Evolutionary conservation across 2,329 filamentous ascomycete genomes (phyloP), one percentile per base, ranked within the genome.

Genomic region (Diplodia seriata): DNA sequence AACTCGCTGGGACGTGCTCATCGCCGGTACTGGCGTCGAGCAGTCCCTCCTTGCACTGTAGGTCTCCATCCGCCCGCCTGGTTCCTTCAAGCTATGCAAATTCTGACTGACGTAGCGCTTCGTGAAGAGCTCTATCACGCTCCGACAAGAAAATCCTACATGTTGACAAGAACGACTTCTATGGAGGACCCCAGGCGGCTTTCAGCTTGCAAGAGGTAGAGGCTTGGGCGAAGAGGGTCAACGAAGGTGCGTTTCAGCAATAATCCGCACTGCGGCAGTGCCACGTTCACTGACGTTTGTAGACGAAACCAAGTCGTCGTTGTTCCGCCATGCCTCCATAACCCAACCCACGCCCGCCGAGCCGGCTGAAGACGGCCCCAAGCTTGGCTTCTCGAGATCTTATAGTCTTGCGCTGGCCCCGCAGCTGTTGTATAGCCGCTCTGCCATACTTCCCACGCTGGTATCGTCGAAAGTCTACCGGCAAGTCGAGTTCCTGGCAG

Each of bases 81-180:
- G 49, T 66, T 38, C 54, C 67, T 68, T 59, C 71, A 70, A 38
- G 59, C 73, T 72, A 71, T 73, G 75, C 79, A 82, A 82, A 82
- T 78, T 88, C 89, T 91, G 87, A 91, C 90, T 92, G 87, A 93
- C 89, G 79, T 81, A 90, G 86, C 80, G 72, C 31, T 43, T 69
- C 77, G 71, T 80, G 72, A 85, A 98, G 94, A 86, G 91, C 94
- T 75, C 86, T 98, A 74, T 98, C 94, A 73, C 90, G 94, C 76
- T 97, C 93, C 70, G 90, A 89, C 77, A 97, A 97, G 84, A 95
- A 92, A 74, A 87, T 97, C 72, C 86, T 98, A 69, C 94, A 98
- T 78, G 83, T 97, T 77, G 94, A 98, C 77, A 86, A 87, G 71
- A 94, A 97, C 81, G 85, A 89, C 70, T 97, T 92, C 80, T 98